Conservation (phyloP, 2,329 filamentous ascomycete genomes). For the Trichoderma sp. region DNA sequence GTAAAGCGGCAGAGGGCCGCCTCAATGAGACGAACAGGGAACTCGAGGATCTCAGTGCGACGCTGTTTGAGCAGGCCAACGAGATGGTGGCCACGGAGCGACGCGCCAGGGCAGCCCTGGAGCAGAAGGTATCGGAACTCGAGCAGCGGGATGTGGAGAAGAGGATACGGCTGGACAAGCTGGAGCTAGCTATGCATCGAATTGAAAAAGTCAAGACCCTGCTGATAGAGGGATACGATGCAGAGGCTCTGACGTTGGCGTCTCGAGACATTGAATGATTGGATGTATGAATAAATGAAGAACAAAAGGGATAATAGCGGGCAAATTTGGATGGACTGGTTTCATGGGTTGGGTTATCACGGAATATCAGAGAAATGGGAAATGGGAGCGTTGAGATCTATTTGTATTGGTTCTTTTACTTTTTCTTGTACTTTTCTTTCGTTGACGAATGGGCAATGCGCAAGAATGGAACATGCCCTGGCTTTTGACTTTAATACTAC, state of each 20-base stretch:
- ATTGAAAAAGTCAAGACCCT: conserved; percentile 72
- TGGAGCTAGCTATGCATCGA: conserved; percentile 71
- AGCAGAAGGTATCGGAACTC: conserved; percentile 69
- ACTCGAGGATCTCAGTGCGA: conserved; percentile 76
- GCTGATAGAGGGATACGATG: conserved; percentile 46
- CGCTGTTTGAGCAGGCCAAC: conserved; percentile 81
- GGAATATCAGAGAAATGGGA: conserved; percentile 1
- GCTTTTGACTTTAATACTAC: not conserved
- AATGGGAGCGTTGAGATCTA: not conserved
- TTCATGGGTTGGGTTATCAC: not conserved
- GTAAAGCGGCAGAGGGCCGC: conserved; percentile 70
- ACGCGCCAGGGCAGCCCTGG: conserved; percentile 69
- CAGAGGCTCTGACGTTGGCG: conserved; percentile 7
- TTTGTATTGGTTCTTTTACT: not conserved
- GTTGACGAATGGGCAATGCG: not conserved
- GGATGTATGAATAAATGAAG: not conserved
- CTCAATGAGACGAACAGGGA: conserved; percentile 69
- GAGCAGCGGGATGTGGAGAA: conserved; percentile 74
- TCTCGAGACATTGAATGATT: conserved; percentile 14
- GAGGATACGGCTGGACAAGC: conserved; percentile 65
- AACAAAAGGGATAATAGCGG: not conserved
- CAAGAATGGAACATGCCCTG: not conserved
- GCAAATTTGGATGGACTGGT: not conserved
- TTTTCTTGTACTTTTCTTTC: not conserved
- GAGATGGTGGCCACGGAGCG: conserved; percentile 84